Evolutionary conservation across 495 filamentous ascomycete species (phyloP), one percentile per base, ranked within the genome.

Genomic region (Penicillium canariense): DNA sequence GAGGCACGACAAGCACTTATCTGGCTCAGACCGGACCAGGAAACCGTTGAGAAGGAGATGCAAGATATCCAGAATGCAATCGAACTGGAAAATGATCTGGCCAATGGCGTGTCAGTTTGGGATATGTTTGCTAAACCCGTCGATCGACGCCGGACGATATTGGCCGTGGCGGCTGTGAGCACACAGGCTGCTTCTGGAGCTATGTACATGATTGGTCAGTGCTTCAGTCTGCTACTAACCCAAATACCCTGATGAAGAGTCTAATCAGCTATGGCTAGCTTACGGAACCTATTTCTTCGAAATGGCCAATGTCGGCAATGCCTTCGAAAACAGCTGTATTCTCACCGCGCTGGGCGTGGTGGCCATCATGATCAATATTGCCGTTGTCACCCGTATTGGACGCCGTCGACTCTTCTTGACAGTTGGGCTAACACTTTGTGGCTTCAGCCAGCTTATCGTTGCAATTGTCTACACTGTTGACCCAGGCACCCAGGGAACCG

Each of bases 271-370:
- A 0, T 11, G 0, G 4, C 26, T 17, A 62, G 80, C 80, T 0
- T 86, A 84, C 59, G 80, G 81, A 45, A 84, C 83, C 1, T 86
- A 85, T 63, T 86, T 85, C 72, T 84, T 86, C 63, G 74, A 79
- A 56, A 86, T 86, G 79, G 80, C 82, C 26, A 71, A 79, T 30
- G 76, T 84, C 8, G 76, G 77, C 18, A 73, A 81, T 51, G 77
- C 83, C 5, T 86, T 86, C 64, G 74, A 73, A 56, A 85, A 84
- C 66, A 69, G 76, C 42, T 82, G 81, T 55, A 77, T 84, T 32
- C 69, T 85, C 36, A 78, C 71, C 44, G 75, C 76, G 12, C 72
- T 82, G 28, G 81, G 82, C 5, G 79, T 83, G 14, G 63, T 80
- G n/a, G 79, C 78, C 48, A 78, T 85, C 59, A 54, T 84, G 27